Conservation (phyloP, 805 yeast genomes). For the Yarrowia phangngaensis region DNA sequence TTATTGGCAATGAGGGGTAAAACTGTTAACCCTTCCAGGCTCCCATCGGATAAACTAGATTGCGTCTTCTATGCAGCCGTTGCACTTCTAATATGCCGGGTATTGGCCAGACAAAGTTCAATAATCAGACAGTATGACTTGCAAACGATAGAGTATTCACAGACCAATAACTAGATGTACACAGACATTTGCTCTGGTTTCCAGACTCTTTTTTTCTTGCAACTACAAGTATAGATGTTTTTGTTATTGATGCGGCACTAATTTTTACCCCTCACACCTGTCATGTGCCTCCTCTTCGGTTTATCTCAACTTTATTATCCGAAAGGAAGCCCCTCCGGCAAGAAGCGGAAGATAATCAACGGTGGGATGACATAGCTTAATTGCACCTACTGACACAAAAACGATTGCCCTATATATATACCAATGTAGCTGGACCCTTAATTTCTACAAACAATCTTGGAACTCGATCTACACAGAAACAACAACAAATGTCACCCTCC, state of each 20-base stretch:
- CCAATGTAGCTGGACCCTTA: neutral
- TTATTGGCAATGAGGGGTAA: slow-evolving; percentile 19
- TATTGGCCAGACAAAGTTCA: no score
- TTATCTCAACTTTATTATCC: neutral
- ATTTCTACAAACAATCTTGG: slow-evolving; percentile 3
- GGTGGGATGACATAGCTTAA: no score
- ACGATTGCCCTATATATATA: slow-evolving; percentile 13
- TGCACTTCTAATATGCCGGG: slow-evolving; percentile 15
- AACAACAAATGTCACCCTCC: slow-evolving; percentile 20
- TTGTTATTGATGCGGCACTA: no score
- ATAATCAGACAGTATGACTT: no score
- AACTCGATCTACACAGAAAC: slow-evolving; percentile 1
- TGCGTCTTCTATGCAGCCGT: slow-evolving; percentile 12
- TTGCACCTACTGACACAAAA: slow-evolving; percentile 14
- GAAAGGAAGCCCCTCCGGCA: slow-evolving; percentile 25
- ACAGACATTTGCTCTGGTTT: no score
- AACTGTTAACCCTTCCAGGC: neutral
- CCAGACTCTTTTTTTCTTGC: no score
- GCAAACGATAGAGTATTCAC: no score
- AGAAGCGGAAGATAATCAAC: slow-evolving; percentile 18
- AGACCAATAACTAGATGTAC: no score
- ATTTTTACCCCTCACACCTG: neutral
- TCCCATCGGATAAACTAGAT: slow-evolving; percentile 16
- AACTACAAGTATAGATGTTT: no score
- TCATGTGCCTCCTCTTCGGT: no score